Percentiles rank a stretch among this genome's conserved stretches.
phyloP scores from a whole-genome alignment of 2,329 filamentous ascomycete genomes.

The Clonostachys chloroleuca region DNA sequence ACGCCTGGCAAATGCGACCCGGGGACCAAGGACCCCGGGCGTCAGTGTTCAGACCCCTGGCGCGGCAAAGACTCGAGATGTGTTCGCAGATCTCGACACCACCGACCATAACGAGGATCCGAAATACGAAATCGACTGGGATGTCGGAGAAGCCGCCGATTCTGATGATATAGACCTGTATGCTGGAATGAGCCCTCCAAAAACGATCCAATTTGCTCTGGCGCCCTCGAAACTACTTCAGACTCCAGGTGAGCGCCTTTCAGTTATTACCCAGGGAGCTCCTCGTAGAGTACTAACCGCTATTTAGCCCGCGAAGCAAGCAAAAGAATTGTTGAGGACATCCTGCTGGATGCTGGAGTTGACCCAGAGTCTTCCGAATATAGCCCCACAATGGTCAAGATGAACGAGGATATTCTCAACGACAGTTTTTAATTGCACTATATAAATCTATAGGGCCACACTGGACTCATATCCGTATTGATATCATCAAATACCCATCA shows the following conservation, averaged over 20 bases:
- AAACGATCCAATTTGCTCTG: constrained; percentile 84
- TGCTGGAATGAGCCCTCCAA: constrained; percentile 81
- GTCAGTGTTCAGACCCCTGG: constrained; percentile 79
- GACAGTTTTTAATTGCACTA: constrained; percentile 48
- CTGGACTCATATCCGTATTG: no score
- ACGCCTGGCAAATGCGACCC: constrained; percentile 32
- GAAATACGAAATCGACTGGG: constrained; percentile 63
- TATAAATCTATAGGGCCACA: no score
- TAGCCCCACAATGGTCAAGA: constrained; percentile 62
- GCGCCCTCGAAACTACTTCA: constrained; percentile 74
- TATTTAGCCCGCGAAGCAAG: constrained; percentile 70
- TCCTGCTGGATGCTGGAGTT: constrained; percentile 71
- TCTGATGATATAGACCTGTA: constrained; percentile 59
- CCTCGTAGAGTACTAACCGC: constrained; percentile 6
- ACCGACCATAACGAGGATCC: constrained; percentile 15
- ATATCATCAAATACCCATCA: no score
- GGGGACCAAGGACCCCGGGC: constrained; percentile 67
- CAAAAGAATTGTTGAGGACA: constrained; percentile 74
- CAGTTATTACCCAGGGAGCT: constrained; percentile 2
- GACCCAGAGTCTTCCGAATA: constrained; percentile 51
- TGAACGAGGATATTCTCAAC: constrained; percentile 57
- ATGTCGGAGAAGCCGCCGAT: constrained; percentile 60
- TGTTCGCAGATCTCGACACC: constrained; percentile 28
- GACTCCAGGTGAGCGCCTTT: constrained; percentile 60
- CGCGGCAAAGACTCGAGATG: constrained; percentile 43